These are phyloP conservation scores for Nakaseomyces bracarensis DNA, from an alignment of 1,139 yeast genomes.

Conservation along the genomic window DNA sequence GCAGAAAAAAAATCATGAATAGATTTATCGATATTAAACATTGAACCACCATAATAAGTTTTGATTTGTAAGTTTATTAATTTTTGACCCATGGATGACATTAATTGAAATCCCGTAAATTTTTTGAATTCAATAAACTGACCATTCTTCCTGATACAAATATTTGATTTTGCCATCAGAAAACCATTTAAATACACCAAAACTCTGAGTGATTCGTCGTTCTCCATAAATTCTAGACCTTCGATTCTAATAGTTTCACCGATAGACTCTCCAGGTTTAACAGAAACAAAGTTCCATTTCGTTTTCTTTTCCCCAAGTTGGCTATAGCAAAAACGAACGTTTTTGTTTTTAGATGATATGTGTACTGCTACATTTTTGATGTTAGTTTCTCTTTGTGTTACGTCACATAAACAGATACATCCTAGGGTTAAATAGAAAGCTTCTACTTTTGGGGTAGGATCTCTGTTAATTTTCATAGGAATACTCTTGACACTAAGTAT, in stretches of 20 bases:
- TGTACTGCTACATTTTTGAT: constrained; percentile 40
- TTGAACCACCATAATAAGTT: constrained; percentile 64
- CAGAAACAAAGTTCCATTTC: constrained; percentile 72
- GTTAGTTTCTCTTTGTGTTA: constrained; percentile 16
- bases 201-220: constrained; percentile 49
- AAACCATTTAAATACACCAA: constrained; percentile 59
- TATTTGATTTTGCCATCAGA: constrained; percentile 46
- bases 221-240: constrained; percentile 40
- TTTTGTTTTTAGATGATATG: constrained; percentile 37
- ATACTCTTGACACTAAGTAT: constrained; percentile 40
- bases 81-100: constrained; percentile 24
- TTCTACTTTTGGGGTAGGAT: constrained; percentile 52
- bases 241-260: constrained; percentile 61
- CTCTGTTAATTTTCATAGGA: constrained; percentile 56
- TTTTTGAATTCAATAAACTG: constrained; percentile 33
- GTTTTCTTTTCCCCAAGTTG: constrained; percentile 50
- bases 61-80: constrained; percentile 45
- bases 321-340: constrained; percentile 55
- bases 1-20: constrained; percentile 50
- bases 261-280: constrained; percentile 61
- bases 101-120: constrained; percentile 28
- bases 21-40: constrained; percentile 52
- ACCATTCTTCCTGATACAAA: constrained; percentile 31
- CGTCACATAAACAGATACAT: constrained; percentile 35
- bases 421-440: constrained; percentile 53